Percentiles rank a stretch among this genome's conserved stretches.
phyloP scores from a whole-genome alignment of 2,329 filamentous ascomycete species.

The Sarocladium oryzae region DNA sequence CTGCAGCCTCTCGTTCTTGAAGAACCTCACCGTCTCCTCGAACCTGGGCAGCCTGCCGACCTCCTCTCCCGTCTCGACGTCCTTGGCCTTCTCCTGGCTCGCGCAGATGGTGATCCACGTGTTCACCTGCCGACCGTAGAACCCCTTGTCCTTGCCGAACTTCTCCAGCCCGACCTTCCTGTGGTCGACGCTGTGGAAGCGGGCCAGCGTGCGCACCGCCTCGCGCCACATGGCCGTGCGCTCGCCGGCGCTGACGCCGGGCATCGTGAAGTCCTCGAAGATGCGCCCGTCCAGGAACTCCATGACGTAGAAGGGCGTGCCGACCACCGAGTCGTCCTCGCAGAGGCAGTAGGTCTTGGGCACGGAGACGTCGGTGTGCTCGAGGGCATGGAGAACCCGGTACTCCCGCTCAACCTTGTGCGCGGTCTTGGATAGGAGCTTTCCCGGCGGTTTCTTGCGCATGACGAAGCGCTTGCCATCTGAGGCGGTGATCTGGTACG shows the following conservation, averaged over 20 bases:
- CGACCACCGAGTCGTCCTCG: slow-evolving; percentile 72
- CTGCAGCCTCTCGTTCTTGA: slow-evolving; percentile 60
- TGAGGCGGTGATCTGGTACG: slow-evolving; percentile 78
- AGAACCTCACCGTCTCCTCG: slow-evolving; percentile 72
- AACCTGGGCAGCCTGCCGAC: slow-evolving; percentile 84
- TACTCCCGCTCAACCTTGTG: slow-evolving; percentile 97
- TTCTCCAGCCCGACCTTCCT: slow-evolving; percentile 58
- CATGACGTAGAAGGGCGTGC: slow-evolving; percentile 97
- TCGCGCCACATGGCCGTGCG: slow-evolving; percentile 78
- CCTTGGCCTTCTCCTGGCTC: slow-evolving; percentile 67
- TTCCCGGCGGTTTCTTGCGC: slow-evolving; percentile 96
- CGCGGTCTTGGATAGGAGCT: slow-evolving; percentile 85
- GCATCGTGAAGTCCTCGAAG: slow-evolving; percentile 81
- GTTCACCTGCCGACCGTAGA: slow-evolving; percentile 78
- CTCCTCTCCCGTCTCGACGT: slow-evolving; percentile 67
- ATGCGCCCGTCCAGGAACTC: slow-evolving; percentile 90
- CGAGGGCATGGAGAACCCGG: slow-evolving; percentile 78
- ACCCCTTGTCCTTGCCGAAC: slow-evolving; percentile 70
- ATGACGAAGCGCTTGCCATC: slow-evolving; percentile 72
- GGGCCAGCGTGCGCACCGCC: slow-evolving; percentile 75
- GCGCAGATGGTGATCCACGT: slow-evolving; percentile 76
- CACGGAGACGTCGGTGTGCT: slow-evolving; percentile 73
- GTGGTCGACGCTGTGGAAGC: slow-evolving; percentile 71
- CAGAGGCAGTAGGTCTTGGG: slow-evolving; percentile 80
- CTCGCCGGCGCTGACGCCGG: slow-evolving; percentile 60